These are phyloP conservation scores for Metarhizium album DNA, from an alignment of 2,329 filamentous ascomycete species.

Conservation along the genomic window DNA sequence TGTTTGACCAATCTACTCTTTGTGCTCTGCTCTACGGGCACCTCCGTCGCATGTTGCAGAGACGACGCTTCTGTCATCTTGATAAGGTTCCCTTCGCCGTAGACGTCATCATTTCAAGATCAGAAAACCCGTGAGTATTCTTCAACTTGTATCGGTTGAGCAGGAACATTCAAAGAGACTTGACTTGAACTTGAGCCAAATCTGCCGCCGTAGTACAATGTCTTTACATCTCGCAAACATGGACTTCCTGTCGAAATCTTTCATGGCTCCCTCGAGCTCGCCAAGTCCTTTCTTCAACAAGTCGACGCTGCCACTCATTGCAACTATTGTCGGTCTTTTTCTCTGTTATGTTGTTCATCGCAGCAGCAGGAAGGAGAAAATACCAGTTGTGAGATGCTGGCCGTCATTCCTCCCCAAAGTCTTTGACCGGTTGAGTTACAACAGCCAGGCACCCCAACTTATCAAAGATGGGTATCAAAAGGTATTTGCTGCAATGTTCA, in stretches of 20 bases:
- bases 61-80: no score
- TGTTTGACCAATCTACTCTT: not conserved
- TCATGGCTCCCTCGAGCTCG: not conserved
- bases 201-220: not conserved
- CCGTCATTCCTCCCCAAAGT: slow-evolving; percentile 6
- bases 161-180: not conserved
- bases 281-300: not conserved
- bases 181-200: not conserved
- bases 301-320: not conserved
- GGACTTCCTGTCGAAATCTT: not conserved
- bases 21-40: not conserved
- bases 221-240: not conserved
- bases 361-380: not conserved
- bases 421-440: slow-evolving; percentile 9
- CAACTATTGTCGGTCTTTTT: not conserved
- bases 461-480: slow-evolving; percentile 7
- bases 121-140: no score
- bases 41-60: no score
- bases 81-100: no score
- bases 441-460: slow-evolving; percentile 3
- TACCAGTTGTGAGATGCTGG: slow-evolving; percentile 7
- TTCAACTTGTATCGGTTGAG: no score
- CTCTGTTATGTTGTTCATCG: not conserved
- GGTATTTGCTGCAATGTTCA: not conserved
- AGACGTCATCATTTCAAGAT: no score